A percentile compares a stretch with the other conserved stretches of the same genome.
These are phyloP conservation scores for Sphenostylis stenocarpa DNA, from an alignment of 306 rosid species.

Conservation along the genomic window DNA sequence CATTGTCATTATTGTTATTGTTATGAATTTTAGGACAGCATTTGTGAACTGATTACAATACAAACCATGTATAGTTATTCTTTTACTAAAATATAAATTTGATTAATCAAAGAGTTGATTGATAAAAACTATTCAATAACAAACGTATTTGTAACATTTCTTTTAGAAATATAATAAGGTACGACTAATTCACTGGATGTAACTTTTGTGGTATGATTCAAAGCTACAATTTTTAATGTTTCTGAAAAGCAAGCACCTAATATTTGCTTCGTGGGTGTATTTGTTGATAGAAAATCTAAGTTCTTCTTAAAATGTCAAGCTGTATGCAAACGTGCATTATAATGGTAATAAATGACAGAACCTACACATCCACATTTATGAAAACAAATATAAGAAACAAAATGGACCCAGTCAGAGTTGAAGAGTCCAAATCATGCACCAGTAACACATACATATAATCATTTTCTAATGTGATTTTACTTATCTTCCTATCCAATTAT, in stretches of 20 bases:
- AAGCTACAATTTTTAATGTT: background rate
- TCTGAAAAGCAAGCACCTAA: background rate
- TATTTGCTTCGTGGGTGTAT: background rate
- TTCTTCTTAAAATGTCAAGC: background rate
- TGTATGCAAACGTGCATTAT: background rate
- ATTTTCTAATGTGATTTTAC: too few relatives aligned
- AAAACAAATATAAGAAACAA: background rate
- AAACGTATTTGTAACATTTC: too few relatives aligned
- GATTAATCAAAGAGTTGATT: too few relatives aligned
- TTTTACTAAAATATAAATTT: too few relatives aligned
- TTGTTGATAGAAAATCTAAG: background rate
- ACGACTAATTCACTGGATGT: background rate
- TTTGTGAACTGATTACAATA: too few relatives aligned
- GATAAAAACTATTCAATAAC: too few relatives aligned
- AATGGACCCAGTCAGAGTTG: slow-evolving; percentile 14
- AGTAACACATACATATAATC: background rate
- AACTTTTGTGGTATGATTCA: background rate
- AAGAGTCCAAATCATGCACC: background rate
- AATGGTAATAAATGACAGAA: background rate
- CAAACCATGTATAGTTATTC: too few relatives aligned
- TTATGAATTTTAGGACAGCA: too few relatives aligned
- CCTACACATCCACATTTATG: background rate
- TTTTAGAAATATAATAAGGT: background rate
- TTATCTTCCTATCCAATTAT: too few relatives aligned
- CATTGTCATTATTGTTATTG: too few relatives aligned